phyloP scores from a whole-genome alignment of 371 early-diverging fungal species.

The Mortierella sp. region DNA sequence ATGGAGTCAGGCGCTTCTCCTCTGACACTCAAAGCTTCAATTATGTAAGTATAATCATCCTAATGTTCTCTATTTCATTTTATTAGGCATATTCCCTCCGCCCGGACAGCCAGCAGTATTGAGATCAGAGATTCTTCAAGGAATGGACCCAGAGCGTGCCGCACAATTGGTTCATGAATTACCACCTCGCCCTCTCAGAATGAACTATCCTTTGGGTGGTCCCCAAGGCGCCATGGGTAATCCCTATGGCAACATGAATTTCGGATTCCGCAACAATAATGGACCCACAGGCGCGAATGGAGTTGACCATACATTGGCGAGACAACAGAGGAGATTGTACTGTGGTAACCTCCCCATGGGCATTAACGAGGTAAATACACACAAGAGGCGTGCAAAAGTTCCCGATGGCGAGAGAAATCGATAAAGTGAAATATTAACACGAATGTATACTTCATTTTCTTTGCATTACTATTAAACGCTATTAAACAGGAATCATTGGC shows the following conservation, averaged over 20 bases:
- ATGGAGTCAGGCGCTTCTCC: not conserved
- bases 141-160: constrained; percentile 59
- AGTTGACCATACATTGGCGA: constrained; percentile 58
- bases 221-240: constrained; percentile 33
- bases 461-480: not conserved
- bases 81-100: constrained; percentile 86
- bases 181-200: constrained; percentile 55
- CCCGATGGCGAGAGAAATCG: not conserved
- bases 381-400: not conserved
- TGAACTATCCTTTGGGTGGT: constrained; percentile 51
- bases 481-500: constrained; percentile 71
- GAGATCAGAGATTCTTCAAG: constrained; percentile 65
- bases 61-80: not conserved
- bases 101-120: constrained; percentile 87
- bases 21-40: not conserved
- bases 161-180: constrained; percentile 56
- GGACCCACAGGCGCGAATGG: constrained; percentile 48
- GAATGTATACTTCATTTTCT: not conserved
- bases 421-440: not conserved
- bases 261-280: constrained; percentile 54
- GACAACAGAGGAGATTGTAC: constrained; percentile 91
- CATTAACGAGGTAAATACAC: constrained; percentile 72
- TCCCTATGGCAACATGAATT: constrained; percentile 43
- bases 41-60: not conserved
- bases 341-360: constrained; percentile 93